Base-by-base conservation (phyloP, 2,329 filamentous ascomycete species). In the Aspergillus latus region DNA sequence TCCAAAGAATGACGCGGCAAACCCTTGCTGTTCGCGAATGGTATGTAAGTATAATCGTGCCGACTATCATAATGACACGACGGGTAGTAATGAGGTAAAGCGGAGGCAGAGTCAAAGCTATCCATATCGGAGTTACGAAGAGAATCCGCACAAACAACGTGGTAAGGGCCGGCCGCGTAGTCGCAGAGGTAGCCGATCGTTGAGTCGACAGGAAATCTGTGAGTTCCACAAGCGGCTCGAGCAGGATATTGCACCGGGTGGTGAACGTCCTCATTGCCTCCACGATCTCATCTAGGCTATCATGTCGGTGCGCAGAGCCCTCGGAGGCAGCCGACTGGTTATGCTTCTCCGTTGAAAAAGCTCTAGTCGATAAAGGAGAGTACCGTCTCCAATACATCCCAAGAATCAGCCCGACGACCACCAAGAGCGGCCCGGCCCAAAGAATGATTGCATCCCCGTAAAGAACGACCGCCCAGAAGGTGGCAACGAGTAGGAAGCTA, bases 211-310 rank as follows among this genome's bases (percentile, higher is more conserved):
- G 81, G 68, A 97, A 97, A 72, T 97, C 92, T 5, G 92, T 97
- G 71, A 97, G 81, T 62, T 89, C 86, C 44, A 96, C 80, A 54
- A 97, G 82, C 2, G 94, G 94, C 66, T 97, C 92, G 50, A 97
- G 82, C 15, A 99, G 79, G 51, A 96, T 88, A 72, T 97, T 96
- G 74, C 94, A 97, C 48, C 94, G 84, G 4, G 88, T 89, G 0
- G 93, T 97, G 64, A 99, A 90, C 62, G 92, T 86, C 71, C 92
- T 91, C 44, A 99, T 77, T 0, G 90, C 96, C 65, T 97, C 92
- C 55, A 99, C 89, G 59, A 99, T 99, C 76, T 99, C 94, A 71
- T 99, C 94, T 51, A 99, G 76, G 49, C 92, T 97, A 78, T 97
- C 97, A 68, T 96, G 90, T 66, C 94, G 90, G 58, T 88, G 87